These are phyloP conservation scores for Xerocomellus chrysenteron DNA, from an alignment of 768 basidiomycete species.

Conservation along the genomic window DNA sequence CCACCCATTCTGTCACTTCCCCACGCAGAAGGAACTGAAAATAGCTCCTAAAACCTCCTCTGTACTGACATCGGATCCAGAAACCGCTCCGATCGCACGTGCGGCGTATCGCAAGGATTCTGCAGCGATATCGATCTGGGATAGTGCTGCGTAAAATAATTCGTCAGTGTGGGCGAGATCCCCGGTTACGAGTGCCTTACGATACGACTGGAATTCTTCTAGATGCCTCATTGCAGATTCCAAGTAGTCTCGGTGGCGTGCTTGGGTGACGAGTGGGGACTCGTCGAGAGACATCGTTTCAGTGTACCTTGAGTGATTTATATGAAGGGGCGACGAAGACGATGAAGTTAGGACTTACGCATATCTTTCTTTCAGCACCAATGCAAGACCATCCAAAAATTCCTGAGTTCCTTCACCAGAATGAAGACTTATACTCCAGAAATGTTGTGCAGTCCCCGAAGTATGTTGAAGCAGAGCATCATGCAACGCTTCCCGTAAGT, in stretches of 20 bases:
- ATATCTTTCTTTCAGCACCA: slow-evolving; percentile 38
- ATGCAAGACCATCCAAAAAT: slow-evolving; percentile 61
- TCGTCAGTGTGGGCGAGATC: neutral
- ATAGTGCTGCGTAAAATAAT: slow-evolving; percentile 41
- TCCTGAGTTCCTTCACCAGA: slow-evolving; percentile 54
- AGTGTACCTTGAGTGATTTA: slow-evolving; percentile 13
- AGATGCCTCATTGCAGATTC: slow-evolving; percentile 51
- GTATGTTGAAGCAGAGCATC: slow-evolving; percentile 9
- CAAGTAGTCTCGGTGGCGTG: slow-evolving; percentile 76
- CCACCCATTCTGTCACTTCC: slow-evolving; percentile 48
- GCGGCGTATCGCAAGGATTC: slow-evolving; percentile 89
- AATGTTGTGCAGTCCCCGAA: neutral
- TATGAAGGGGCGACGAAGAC: neutral
- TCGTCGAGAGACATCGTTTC: slow-evolving; percentile 19
- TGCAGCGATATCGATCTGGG: slow-evolving; percentile 79
- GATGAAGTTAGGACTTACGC: slow-evolving; percentile 10
- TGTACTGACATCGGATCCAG: slow-evolving; percentile 67
- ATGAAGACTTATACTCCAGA: slow-evolving; percentile 66
- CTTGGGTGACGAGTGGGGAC: slow-evolving; percentile 71
- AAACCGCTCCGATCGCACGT: slow-evolving; percentile 79
- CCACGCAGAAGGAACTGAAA: slow-evolving; percentile 88
- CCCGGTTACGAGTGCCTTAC: slow-evolving; percentile 18
- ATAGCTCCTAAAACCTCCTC: slow-evolving; percentile 84
- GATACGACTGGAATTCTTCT: slow-evolving; percentile 31
- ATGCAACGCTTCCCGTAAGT: slow-evolving; percentile 20